phyloP scores from a whole-genome alignment of 805 yeast genomes.

The Spathaspora boniae region DNA sequence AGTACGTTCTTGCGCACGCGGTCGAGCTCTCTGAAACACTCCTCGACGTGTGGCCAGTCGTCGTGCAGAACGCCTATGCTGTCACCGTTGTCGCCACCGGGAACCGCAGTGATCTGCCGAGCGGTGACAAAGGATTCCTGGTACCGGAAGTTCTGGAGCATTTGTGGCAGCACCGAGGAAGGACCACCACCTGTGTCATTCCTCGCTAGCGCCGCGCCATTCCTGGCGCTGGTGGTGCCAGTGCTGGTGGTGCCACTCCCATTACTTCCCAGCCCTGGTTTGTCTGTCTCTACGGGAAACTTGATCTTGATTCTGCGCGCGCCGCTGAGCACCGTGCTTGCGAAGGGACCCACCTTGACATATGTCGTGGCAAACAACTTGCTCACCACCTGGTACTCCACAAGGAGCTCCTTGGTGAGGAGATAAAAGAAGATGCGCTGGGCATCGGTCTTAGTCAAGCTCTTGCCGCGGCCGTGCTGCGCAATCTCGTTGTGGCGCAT shows the following conservation, averaged over 20 bases:
- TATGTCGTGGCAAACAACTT: conserved; percentile 81
- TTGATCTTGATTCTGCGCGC: conserved; percentile 47
- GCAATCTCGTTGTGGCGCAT: conserved; percentile 58
- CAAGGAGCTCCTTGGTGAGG: conserved; percentile 59
- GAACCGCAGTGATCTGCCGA: conserved; percentile 14
- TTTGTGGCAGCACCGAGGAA: not conserved
- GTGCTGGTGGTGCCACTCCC: too few relatives aligned
- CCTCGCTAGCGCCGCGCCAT: too few relatives aligned
- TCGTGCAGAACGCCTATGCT: conserved; percentile 18
- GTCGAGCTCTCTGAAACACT: conserved; percentile 33
- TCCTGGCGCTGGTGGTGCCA: too few relatives aligned
- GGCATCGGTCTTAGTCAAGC: conserved; percentile 60
- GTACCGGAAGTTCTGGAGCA: conserved; percentile 13
- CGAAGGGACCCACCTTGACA: conserved; percentile 58
- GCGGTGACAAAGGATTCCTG: conserved; percentile 19
- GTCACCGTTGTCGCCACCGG: too few relatives aligned
- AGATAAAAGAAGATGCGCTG: conserved; percentile 83
- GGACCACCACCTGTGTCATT: too few relatives aligned
- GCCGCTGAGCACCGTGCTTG: conserved; percentile 45
- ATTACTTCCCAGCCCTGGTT: too few relatives aligned
- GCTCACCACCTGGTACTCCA: conserved; percentile 70
- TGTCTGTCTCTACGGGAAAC: too few relatives aligned
- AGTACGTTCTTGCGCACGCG: conserved; percentile 41
- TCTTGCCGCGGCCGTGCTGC: conserved; percentile 71
- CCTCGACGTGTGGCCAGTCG: conserved; percentile 18